Conservation (phyloP, 23 red algal genomes). For the Cyanidioschyzon merolae region DNA sequence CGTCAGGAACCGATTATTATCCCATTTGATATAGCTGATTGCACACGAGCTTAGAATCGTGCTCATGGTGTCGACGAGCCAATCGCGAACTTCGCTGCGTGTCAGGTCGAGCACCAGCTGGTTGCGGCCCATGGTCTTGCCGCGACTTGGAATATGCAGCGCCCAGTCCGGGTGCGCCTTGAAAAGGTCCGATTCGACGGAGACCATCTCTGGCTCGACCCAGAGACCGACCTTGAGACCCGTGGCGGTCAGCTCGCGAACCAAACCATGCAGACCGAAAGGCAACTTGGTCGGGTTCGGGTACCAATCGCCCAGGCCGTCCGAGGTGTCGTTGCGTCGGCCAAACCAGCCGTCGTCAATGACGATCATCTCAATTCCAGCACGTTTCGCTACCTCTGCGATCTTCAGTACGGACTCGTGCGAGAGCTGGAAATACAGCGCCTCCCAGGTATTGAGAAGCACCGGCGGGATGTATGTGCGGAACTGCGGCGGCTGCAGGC, state of each 20-base stretch:
- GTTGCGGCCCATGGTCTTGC: conserved; percentile 73
- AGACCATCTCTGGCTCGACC: conserved; percentile 99
- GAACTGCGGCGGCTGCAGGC: conserved; percentile 65
- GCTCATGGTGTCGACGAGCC: conserved; percentile 50
- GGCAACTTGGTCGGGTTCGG: conserved; percentile 77
- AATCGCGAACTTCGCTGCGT: conserved; percentile 60
- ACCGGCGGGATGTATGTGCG: conserved; percentile 63
- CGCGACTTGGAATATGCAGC: conserved; percentile 64
- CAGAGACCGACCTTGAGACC: conserved; percentile 89
- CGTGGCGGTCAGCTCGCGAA: conserved; percentile 40
- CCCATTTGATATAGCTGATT: conserved; percentile 93
- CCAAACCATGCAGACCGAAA: conserved; percentile 57
- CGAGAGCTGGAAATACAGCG: conserved; percentile 75
- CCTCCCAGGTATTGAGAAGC: conserved; percentile 95
- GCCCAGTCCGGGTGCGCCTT: conserved; percentile 72
- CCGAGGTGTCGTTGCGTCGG: conserved; percentile 35
- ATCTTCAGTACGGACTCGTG: conserved; percentile 80
- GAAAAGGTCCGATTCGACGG: conserved; percentile 68
- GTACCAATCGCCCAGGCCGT: conserved; percentile 84
- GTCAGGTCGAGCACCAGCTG: conserved; percentile 93
- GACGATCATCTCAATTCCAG: conserved; percentile 81
- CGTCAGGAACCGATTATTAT: conserved; percentile 89
- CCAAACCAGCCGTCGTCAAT: conserved; percentile 98
- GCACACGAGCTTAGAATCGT: conserved; percentile 31
- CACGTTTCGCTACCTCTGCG: conserved; percentile 38